Base-by-base conservation (phyloP, 306 rosid genomes). In the Mimosa bimucronata region DNA sequence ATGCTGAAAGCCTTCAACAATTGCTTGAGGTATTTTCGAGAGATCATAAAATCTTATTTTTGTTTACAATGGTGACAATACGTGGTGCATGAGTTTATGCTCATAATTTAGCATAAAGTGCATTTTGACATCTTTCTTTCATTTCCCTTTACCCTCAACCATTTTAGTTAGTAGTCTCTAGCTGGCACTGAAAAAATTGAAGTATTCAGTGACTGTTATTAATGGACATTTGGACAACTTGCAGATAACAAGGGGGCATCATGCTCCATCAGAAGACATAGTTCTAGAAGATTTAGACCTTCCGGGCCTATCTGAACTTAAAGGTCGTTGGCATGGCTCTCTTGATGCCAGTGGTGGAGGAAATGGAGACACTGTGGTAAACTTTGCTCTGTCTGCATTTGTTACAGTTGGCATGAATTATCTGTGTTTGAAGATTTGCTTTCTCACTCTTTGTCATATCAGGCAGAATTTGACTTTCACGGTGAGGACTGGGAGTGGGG, bases 401-500 rank as follows among this genome's bases (percentile, higher is more conserved):
- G 53, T 71, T 42, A 53, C 70, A 76, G 78, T 80, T 69, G 53
- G 75, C 81, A 38, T 80, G 76, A 66, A 60, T 15, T 26, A 31
- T 76, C 74, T 80, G 57, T 67, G 52, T 48, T 83, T 79, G 50
- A 58, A 68, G 78, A 77, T 71, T 50, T 65, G 55, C 68, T 66
- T 87, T 79, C 82, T 82, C 76, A 65, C 84, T 79, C 16, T 81
- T 30, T 70, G 26, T 48, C 52, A 75, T 74, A 76, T 84, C 92
- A 94, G 98, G 97, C 97, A 69, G 96, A 94, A 72, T 94, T 94
- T 83, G 98, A 94, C 80, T 92, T 94, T 79, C 93, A 85, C 28
- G 98, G 98, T 61, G 97, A 92, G 84, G 98, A 92, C 72, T 94
- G 98, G 98, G 98, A 94, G 77, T 94, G 98, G 98, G 98, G 98